Evolutionary conservation across 192 early-diverging fungal genomes (phyloP).

Genomic region (Umbelopsis vinacea): DNA sequence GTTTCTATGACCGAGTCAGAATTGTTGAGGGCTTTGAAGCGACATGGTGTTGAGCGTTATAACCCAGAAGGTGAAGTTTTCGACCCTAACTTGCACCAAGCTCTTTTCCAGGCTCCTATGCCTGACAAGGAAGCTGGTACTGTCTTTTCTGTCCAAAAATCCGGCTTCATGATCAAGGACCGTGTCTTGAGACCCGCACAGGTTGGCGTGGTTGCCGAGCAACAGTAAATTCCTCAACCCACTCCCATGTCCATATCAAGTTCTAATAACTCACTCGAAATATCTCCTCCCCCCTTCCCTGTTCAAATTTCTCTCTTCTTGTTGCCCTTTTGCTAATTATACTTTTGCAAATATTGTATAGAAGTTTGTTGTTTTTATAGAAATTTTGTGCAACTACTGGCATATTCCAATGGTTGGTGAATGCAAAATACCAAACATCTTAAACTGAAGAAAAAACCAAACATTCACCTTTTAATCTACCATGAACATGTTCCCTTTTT

Average conservation of each 20-base stretch:
- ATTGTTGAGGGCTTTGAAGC: constrained; percentile 84
- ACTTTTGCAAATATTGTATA: constrained; percentile 18
- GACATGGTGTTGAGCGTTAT: constrained; percentile 83
- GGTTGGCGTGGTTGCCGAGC: constrained; percentile 88
- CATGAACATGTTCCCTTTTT: not conserved
- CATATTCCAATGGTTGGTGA: constrained; percentile 4
- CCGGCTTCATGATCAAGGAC: constrained; percentile 91
- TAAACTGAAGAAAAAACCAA: not conserved
- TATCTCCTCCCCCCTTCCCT: not conserved
- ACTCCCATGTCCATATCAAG: constrained; percentile 7
- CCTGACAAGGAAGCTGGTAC: constrained; percentile 88
- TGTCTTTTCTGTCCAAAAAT: constrained; percentile 89
- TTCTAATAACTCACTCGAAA: constrained; percentile 1
- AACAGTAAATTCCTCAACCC: constrained; percentile 25
- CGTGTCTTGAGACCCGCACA: constrained; percentile 93
- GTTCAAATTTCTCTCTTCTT: not conserved
- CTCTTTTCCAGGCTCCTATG: constrained; percentile 91
- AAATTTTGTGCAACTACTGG: constrained; percentile 4
- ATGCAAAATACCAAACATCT: constrained; percentile 15
- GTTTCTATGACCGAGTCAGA: constrained; percentile 88
- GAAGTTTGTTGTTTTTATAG: constrained; percentile 21
- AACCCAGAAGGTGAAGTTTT: constrained; percentile 88
- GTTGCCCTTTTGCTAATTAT: constrained; percentile 17
- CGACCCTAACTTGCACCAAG: constrained; percentile 94
- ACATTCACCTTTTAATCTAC: not conserved